Evolutionary conservation across 106 monocot species (phyloP).

Genomic region (Allium fistulosum): DNA sequence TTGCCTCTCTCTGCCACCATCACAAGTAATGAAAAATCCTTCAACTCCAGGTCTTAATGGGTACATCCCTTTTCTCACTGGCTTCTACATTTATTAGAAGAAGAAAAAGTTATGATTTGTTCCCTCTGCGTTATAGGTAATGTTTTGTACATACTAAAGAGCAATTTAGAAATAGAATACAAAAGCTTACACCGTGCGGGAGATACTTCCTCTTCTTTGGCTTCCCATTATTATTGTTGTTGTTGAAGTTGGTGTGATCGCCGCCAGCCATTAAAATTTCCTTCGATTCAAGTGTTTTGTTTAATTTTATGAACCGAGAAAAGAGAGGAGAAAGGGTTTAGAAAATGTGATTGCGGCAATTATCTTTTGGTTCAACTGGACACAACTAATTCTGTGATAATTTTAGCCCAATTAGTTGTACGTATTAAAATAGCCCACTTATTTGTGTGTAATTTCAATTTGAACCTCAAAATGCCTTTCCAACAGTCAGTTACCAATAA

Average conservation of each 20-base stretch:
- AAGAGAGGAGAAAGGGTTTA: not conserved
- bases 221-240: constrained; percentile 17
- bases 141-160: not conserved
- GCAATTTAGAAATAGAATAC: not conserved
- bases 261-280: too few relatives aligned
- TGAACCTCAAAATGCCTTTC: too few relatives aligned
- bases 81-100: constrained; percentile 25
- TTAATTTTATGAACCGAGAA: not conserved
- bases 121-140: too few relatives aligned
- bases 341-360: too few relatives aligned
- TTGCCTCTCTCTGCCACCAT: constrained; percentile 89
- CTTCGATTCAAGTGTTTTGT: not conserved
- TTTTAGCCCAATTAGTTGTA: too few relatives aligned
- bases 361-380: too few relatives aligned
- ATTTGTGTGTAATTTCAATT: too few relatives aligned
- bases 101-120: too few relatives aligned
- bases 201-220: constrained; percentile 87
- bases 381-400: too few relatives aligned
- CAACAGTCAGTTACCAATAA: too few relatives aligned
- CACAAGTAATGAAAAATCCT: constrained; percentile 97
- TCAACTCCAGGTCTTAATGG: constrained; percentile 76
- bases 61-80: constrained; percentile 70
- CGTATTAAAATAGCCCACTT: too few relatives aligned
- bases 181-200: constrained; percentile 41
- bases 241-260: not conserved